phyloP scores from a whole-genome alignment of 495 filamentous ascomycete genomes.

The Platismatia glauca region DNA sequence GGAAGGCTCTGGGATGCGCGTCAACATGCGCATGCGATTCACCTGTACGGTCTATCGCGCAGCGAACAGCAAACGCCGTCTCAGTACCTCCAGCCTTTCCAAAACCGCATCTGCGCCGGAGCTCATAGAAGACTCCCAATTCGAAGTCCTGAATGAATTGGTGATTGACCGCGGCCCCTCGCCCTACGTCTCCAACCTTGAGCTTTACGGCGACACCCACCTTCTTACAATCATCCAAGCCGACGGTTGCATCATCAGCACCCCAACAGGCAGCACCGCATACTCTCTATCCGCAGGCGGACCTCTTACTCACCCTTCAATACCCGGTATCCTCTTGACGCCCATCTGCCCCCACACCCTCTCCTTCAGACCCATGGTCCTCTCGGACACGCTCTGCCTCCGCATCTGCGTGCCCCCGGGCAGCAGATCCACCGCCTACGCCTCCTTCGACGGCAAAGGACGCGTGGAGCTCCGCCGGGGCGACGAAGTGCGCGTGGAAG shows the following conservation, averaged over 20 bases:
- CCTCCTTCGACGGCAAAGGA: constrained; percentile 92
- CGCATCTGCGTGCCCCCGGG: constrained; percentile 75
- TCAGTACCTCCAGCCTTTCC: constrained; percentile 6
- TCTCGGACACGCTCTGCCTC: constrained; percentile 87
- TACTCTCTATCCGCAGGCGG: constrained; percentile 95
- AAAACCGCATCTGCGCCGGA: constrained; percentile 32
- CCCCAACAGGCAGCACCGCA: constrained; percentile 87
- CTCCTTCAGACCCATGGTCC: constrained; percentile 95
- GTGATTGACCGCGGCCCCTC: constrained; percentile 95
- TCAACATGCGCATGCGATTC: constrained; percentile 95
- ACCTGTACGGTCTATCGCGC: constrained; percentile 84
- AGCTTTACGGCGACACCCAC: constrained; percentile 88
- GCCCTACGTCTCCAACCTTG: constrained; percentile 91
- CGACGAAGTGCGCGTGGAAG: constrained; percentile 90
- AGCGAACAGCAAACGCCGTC: constrained; percentile 9
- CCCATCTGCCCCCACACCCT: constrained; percentile 97
- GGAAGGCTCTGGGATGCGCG: constrained; percentile 86
- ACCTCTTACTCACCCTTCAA: constrained; percentile 91
- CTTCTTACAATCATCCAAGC: constrained; percentile 91
- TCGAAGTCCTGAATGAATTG: constrained; percentile 93
- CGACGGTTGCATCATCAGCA: constrained; percentile 94
- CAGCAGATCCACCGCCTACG: constrained; percentile 86
- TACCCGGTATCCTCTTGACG: constrained; percentile 92
- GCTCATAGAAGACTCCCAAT: constrained; percentile 71
- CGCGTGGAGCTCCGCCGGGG: constrained; percentile 84